Evolutionary conservation across 768 basidiomycete genomes (phyloP).

Genomic region (Mrakia frigida): DNA sequence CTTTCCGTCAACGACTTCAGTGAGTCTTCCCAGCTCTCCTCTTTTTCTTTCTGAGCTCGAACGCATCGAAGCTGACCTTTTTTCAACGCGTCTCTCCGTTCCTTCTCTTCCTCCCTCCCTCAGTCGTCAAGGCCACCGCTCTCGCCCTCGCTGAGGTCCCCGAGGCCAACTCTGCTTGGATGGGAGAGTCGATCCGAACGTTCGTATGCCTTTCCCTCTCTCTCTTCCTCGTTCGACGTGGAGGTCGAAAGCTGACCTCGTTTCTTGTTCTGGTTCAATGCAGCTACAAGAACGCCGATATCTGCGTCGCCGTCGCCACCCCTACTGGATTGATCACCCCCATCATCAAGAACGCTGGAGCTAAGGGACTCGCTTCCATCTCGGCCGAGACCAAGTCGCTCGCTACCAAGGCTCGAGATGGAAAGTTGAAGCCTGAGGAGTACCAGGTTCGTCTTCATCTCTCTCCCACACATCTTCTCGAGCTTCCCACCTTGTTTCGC

Average conservation of each 20-base stretch:
- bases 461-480: not conserved
- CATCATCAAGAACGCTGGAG: slow-evolving; percentile 86
- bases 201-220: slow-evolving; percentile 47
- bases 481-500: not conserved
- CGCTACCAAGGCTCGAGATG: slow-evolving; percentile 92
- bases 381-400: slow-evolving; percentile 87
- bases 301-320: slow-evolving; percentile 94
- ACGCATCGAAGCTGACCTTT: not conserved
- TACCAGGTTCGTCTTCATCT: slow-evolving; percentile 65
- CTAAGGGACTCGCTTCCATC: slow-evolving; percentile 87
- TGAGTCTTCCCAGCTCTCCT: slow-evolving; percentile 33
- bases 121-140: slow-evolving; percentile 81
- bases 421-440: slow-evolving; percentile 88
- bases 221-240: not conserved
- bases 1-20: slow-evolving; percentile 95
- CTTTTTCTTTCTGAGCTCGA: not conserved
- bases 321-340: slow-evolving; percentile 94
- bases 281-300: slow-evolving; percentile 92
- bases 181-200: slow-evolving; percentile 93
- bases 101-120: not conserved
- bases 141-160: slow-evolving; percentile 91
- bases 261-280: not conserved
- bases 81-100: not conserved
- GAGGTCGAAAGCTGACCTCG: not conserved
- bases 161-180: slow-evolving; percentile 96